Evolutionary conservation across 2,329 filamentous ascomycete species (phyloP).

Genomic region (Talaromyces sp.): DNA sequence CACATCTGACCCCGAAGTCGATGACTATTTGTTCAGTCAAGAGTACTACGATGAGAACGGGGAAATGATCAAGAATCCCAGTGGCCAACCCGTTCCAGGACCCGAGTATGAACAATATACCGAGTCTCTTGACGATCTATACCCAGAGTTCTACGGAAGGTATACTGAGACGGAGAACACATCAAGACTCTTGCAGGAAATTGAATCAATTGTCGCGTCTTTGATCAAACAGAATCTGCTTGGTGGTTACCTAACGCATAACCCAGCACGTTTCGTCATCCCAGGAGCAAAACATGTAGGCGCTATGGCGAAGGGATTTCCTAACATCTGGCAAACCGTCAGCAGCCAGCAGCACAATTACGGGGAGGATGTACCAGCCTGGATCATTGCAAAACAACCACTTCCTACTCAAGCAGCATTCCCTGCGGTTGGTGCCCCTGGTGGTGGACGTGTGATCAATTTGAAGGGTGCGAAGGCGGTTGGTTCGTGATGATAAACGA

Average conservation of each 20-base stretch:
- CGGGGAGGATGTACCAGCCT: conserved; percentile 65
- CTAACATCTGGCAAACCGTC: conserved; percentile 67
- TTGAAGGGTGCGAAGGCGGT: conserved; percentile 54
- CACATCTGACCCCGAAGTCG: conserved; percentile 25
- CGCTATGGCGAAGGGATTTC: conserved; percentile 57
- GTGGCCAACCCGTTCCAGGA: conserved; percentile 28
- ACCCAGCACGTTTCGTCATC: conserved; percentile 73
- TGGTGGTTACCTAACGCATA: conserved; percentile 79
- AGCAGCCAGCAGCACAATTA: conserved; percentile 58
- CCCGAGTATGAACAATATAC: conserved; percentile 31
- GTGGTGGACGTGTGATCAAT: conserved; percentile 57
- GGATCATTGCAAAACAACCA: conserved; percentile 54
- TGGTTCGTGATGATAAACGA: conserved; percentile 31
- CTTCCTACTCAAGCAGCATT: not conserved
- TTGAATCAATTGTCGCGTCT: conserved; percentile 74
- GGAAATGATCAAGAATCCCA: conserved; percentile 25
- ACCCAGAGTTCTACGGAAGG: conserved; percentile 54
- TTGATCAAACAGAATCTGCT: conserved; percentile 78
- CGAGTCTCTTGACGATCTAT: conserved; percentile 43
- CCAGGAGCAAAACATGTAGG: conserved; percentile 58
- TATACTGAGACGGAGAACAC: conserved; percentile 20
- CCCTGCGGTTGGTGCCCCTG: conserved; percentile 25
- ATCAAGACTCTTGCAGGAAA: conserved; percentile 54
- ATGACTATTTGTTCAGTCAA: conserved; percentile 35
- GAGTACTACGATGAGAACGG: conserved; percentile 36